Base-by-base conservation (phyloP, 164 flowering plant genomes). In the Berberis thunbergii region DNA sequence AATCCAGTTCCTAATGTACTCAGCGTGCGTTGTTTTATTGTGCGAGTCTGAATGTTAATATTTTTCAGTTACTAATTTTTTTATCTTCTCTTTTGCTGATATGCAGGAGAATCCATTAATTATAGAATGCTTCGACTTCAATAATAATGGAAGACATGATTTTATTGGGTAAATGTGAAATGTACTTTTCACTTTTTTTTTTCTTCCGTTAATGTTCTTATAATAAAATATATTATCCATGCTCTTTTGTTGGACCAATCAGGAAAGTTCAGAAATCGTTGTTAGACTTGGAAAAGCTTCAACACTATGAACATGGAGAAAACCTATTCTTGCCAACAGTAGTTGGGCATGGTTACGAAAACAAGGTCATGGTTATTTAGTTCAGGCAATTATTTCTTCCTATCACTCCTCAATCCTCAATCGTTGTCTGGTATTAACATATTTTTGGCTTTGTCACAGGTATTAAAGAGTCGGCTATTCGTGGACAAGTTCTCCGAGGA, bases 61-160 rank as follows among this genome's bases (percentile, higher is more conserved):
- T 4, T 46, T 8, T 4, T 0, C 8, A 46, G 49, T 46, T 4
- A 4, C 8, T 4, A 46, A 46, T 4, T 46, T 7, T n/a, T 53
- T 53, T 8, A 3, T 53, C n/a, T 8, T 53, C 3, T 53, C 3
- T 65, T 26, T 49, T 9, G 3, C 12, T 54, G 39, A 6, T 44
- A 42, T 48, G 1, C 93, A 94, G 97, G 97, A 88, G 6, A 88
- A 77, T 64, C 99, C 94, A 41, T 73, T 94, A 66, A 49, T 84
- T 52, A 80, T 94, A 12, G 97, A 94, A 75, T 94, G 99, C 64
- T 89, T 81, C 70, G 93, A 94, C 79, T 94, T 94, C 75, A 83
- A 89, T 70, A 76, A 60, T 76, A 85, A 62, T 74, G 99, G 97
- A 55, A 85, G 76, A 40, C 99, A 94, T 77, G 72, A 10, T 4